These are phyloP conservation scores for Inonotus obliquus DNA, from an alignment of 1,284 basidiomycete genomes.

Conservation along the genomic window DNA sequence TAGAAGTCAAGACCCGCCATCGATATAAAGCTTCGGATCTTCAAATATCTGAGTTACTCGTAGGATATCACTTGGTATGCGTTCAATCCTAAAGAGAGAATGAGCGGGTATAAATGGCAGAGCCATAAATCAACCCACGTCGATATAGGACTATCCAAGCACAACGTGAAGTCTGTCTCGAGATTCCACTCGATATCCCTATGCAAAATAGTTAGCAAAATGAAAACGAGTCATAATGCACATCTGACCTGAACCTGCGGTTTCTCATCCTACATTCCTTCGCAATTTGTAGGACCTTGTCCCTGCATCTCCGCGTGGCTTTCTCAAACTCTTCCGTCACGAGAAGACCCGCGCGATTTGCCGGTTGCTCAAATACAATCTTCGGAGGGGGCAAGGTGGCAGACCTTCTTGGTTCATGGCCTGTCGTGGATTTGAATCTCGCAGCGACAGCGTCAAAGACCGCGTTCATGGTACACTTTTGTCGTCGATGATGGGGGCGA, in stretches of 20 bases:
- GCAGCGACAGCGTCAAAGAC: background rate
- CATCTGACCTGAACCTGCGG: slow-evolving; percentile 29
- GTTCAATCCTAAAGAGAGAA: background rate
- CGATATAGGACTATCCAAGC: background rate
- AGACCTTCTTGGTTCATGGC: background rate
- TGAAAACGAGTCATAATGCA: slow-evolving; percentile 25
- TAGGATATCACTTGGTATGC: slow-evolving; percentile 35
- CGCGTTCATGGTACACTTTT: background rate
- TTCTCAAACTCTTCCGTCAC: slow-evolving; percentile 39
- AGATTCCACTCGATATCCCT: slow-evolving; percentile 34
- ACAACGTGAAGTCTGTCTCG: slow-evolving; percentile 43
- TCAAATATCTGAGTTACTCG: slow-evolving; percentile 43
- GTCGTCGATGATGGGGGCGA: background rate
- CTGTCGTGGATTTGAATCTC: background rate
- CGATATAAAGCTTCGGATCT: slow-evolving; percentile 39
- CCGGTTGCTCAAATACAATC: slow-evolving; percentile 14
- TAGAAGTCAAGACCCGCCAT: slow-evolving; percentile 28
- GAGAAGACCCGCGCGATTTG: slow-evolving; percentile 16
- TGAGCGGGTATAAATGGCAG: background rate
- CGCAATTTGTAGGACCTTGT: slow-evolving; percentile 34
- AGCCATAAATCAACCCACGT: no score
- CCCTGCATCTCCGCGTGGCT: slow-evolving; percentile 35
- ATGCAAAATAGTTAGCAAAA: slow-evolving; percentile 21
- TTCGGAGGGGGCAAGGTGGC: background rate
- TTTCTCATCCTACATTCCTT: slow-evolving; percentile 35